Conservation (phyloP, 768 basidiomycete species). For the Boletellus ananiceps region DNA sequence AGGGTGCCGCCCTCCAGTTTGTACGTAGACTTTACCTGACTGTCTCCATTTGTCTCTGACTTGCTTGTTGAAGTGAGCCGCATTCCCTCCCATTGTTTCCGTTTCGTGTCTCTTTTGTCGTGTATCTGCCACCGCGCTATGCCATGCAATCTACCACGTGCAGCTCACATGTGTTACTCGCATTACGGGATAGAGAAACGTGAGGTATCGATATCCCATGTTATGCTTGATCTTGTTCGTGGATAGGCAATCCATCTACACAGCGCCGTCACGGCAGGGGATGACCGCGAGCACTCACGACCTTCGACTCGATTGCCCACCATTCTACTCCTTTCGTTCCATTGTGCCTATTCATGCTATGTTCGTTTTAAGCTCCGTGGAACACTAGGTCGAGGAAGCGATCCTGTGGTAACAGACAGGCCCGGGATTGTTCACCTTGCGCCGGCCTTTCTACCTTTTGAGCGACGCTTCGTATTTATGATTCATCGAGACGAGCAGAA, state of each 20-base stretch:
- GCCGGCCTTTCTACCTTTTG: too few relatives aligned
- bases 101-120: constrained; percentile 16
- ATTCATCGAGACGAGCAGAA: too few relatives aligned
- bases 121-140: constrained; percentile 25
- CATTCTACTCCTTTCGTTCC: too few relatives aligned
- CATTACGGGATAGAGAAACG: neutral
- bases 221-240: neutral
- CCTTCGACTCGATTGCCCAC: too few relatives aligned
- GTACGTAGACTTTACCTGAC: constrained; percentile 45
- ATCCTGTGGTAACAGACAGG: too few relatives aligned
- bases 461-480: too few relatives aligned
- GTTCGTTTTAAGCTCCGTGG: too few relatives aligned
- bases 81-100: constrained; percentile 8
- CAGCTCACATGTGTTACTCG: constrained; percentile 5
- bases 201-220: neutral
- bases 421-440: too few relatives aligned
- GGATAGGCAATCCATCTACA: neutral
- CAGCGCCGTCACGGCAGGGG: too few relatives aligned
- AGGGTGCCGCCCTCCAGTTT: constrained; percentile 93
- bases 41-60: constrained; percentile 1
- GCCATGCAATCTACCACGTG: constrained; percentile 26
- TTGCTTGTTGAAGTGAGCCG: constrained; percentile 17
- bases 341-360: too few relatives aligned
- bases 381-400: too few relatives aligned
- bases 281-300: too few relatives aligned